phyloP scores from a whole-genome alignment of 1,284 basidiomycete species.

The Schizophyllum commune region DNA sequence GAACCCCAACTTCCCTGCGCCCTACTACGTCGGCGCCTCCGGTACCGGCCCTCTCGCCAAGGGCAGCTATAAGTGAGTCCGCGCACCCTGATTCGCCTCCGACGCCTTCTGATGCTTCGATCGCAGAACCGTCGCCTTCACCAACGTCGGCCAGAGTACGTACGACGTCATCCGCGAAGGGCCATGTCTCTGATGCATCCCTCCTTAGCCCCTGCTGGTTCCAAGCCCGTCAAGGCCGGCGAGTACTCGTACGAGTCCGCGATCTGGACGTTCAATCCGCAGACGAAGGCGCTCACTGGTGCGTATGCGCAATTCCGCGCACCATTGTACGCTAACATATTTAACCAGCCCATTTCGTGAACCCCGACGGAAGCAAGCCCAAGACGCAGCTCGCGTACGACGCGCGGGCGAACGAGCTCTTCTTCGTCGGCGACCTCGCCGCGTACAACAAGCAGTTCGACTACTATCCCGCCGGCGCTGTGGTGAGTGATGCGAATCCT shows the following conservation, averaged over 20 bases:
- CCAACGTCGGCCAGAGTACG: constrained; percentile 29
- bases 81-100: constrained; percentile 6
- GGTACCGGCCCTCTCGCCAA: constrained; percentile 13
- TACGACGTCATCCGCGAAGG: background rate
- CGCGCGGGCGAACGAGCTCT: constrained; percentile 24
- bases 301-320: background rate
- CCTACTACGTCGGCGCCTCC: constrained; percentile 29
- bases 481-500: constrained; percentile 20
- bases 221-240: constrained; percentile 15
- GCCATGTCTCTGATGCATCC: background rate
- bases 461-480: constrained; percentile 19
- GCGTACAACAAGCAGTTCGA: constrained; percentile 25
- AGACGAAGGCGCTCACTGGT: constrained; percentile 30
- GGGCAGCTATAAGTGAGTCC: constrained; percentile 15
- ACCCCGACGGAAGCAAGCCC: constrained; percentile 27
- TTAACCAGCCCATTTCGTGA: constrained; percentile 29
- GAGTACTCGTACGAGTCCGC: constrained; percentile 24
- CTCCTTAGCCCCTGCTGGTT: constrained; percentile 20
- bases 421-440: constrained; percentile 30
- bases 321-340: too few species aligned
- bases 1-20: constrained; percentile 28
- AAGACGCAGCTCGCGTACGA: constrained; percentile 28
- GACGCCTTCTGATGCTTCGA: background rate
- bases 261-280: constrained; percentile 30
- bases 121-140: constrained; percentile 22